Evolutionary conservation across 2,329 filamentous ascomycete species (phyloP), one percentile per base, ranked within the genome.

Genomic region (Fusarium azukiicola): DNA sequence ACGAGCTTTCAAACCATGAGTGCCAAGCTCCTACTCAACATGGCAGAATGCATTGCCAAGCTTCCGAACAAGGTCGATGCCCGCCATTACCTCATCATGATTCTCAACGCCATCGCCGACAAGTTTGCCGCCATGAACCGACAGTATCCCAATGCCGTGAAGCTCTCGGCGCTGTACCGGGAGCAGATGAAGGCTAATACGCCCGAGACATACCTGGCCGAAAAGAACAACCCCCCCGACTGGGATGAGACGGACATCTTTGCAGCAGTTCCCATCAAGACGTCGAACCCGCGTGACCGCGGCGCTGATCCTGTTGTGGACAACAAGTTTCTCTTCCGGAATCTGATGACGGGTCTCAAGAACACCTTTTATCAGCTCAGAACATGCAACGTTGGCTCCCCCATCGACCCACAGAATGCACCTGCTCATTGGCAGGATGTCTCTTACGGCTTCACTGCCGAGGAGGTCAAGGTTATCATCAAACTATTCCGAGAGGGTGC

Each of bases 1-100:
- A 99, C 98, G 1, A 99, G 97, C 87, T 99, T 99, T 85, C 98
- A 99, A 87, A 99, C 98, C 0, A 99, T 99, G 98, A 99, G 98
- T 82, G 98, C 98, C 0, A 99, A 99, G 87, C 90, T 99, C 5
- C 90, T 99, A 2, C 90, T 99, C 17, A 99, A 99, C 86, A 98
- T 99, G 96, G 98, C 97, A 0, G 98, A 99, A 84, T 98, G 96
- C 85, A 99, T 99, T 84, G 96, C 97, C 2, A 98, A 97, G 86
- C 92, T 99, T 81, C 95, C 96, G 27, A 96, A 98, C 85, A 99
- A 99, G 88, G 94, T 95, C 56, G 97, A 99, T 86, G 98, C 98
- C 36, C 95, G 98, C 10, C 97, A 99, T 86, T 98, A 98, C 85
- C 90, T 99, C 76, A 96, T 99, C 84, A 98, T 98, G 94, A 99